Base-by-base conservation (phyloP, 2,329 filamentous ascomycete genomes). In the Chlorencoelia australis region DNA sequence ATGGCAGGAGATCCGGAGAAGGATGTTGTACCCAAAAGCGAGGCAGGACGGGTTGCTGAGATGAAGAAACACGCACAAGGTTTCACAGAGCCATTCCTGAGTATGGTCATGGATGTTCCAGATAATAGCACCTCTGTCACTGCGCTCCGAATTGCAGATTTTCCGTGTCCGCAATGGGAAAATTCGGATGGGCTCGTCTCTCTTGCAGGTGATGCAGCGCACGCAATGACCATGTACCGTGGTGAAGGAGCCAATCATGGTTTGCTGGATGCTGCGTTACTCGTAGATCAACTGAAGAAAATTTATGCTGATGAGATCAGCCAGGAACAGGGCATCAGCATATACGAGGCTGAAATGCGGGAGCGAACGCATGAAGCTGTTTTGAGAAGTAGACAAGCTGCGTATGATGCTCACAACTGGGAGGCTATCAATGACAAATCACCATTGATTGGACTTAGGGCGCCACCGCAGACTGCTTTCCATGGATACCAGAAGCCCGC, bases 241-340 rank as follows among this genome's bases (percentile, higher is more conserved):
- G 71, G 71, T 2, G 72, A 75, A 52, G 71, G 68, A 1, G 70
- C 69, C 5, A 75, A 75, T 42, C 70, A 74, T 35, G 69, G 66
- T 3, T 67, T 75, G 20, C 49, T 66, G 4, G 71, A 75, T 45
- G 66, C 70, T 0, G 49, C 59, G 2, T 65, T 70, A 19, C 59
- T 74, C 21, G 54, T 62, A 0, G 57, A 61, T 10, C 44, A 51
- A 7, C 24, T 56, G 14, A 37, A 47, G 40, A 36, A 39, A 32
- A 14, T 41, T 17, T 14, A 37, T 18, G 17, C 36, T 50, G 18
- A 15, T 26, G n/a, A 18, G 1, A 38, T 46, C 10, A 41, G 16
- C 17, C 39, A 33, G 2, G 46, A 50, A 7, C 68, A 65, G 60
- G 53, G 62, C 35, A 64, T 64, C 29, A 50, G 49, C 11, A 49